Evolutionary conservation across 805 yeast species (phyloP), one percentile per base, ranked within the genome.

Genomic region (Candida boidinii): DNA sequence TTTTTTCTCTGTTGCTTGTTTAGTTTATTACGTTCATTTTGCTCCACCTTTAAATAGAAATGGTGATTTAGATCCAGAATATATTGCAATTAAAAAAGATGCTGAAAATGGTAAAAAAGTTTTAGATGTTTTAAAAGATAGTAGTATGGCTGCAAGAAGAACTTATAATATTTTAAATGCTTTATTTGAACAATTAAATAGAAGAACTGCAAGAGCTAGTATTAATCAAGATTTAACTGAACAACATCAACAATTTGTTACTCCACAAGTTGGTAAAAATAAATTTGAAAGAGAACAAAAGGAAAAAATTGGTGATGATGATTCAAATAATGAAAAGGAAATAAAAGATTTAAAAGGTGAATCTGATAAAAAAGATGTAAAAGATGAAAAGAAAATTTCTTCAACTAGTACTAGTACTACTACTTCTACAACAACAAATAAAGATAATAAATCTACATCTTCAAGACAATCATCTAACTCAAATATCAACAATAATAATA

Each of bases 1-100:
- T 5, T 87, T 86, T 53, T 85, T 84, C 57, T 78, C 94, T 3
- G 86, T 86, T 38, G 94, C 95, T 1, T 82, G 94, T 48, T 63
- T 86, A 45, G 81, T 84, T 13, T 84, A 79, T 48, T 85, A 86
- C 51, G 80, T 74, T 36, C 90, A 83, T 53, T 59, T 56, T 44
- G 60, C 62, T 6, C 62, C 64, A 10, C 49, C 55, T 11, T 29
- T 41, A 9, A 46, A 47, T 23, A 34, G 45, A 18, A 46, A 44
- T 13, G 72, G 70, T 34, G 59, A 62, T 15, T 56, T 55, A 12
- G 71, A 68, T 38, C 58, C 66, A 1, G 74, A 79, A 39, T 77
- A 77, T 64, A 57, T 60, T 23, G 66, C 60, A 28, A 75, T 83
- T 33, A 68, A 77, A 38, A 64, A 70, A 33, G 95, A 85, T 54